Conservation (phyloP, 768 basidiomycete genomes). For the Lentinus brumalis region DNA sequence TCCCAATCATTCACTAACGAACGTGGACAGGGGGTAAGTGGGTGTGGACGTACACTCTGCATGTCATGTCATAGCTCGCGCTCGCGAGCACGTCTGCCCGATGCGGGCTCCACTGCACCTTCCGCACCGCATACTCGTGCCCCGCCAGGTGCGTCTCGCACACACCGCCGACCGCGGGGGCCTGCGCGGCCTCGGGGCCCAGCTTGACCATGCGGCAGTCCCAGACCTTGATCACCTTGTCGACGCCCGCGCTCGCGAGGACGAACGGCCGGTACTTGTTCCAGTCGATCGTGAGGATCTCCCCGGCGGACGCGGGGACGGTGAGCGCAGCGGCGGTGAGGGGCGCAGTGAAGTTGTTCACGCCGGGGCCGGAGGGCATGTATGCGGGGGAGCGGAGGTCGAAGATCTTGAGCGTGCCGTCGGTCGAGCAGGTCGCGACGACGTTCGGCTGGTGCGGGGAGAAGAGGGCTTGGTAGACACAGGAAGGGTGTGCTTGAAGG, state of each 20-base stretch:
- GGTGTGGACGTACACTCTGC: conserved; percentile 67
- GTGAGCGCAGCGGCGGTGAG: conserved; percentile 73
- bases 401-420: conserved; percentile 84
- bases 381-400: conserved; percentile 73
- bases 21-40: neutral
- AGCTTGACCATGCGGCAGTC: conserved; percentile 84
- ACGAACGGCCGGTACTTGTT: conserved; percentile 86
- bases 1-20: neutral
- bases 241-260: conserved; percentile 79
- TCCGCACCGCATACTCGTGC: conserved; percentile 89
- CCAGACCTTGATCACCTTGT: conserved; percentile 77
- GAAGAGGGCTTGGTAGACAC: conserved; percentile 90
- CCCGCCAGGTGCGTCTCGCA: conserved; percentile 74
- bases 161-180: conserved; percentile 63
- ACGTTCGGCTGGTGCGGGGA: conserved; percentile 88
- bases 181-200: conserved; percentile 41
- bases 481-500: conserved; percentile 79
- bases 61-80: conserved; percentile 94
- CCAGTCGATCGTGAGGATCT: conserved; percentile 86
- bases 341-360: conserved; percentile 64
- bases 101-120: conserved; percentile 89
- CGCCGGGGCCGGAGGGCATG: conserved; percentile 44
- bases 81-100: conserved; percentile 68
- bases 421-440: conserved; percentile 82
- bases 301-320: conserved; percentile 74